Evolutionary conservation across 1,139 yeast species (phyloP).

Genomic region (Yamadazyma diddensiae): DNA sequence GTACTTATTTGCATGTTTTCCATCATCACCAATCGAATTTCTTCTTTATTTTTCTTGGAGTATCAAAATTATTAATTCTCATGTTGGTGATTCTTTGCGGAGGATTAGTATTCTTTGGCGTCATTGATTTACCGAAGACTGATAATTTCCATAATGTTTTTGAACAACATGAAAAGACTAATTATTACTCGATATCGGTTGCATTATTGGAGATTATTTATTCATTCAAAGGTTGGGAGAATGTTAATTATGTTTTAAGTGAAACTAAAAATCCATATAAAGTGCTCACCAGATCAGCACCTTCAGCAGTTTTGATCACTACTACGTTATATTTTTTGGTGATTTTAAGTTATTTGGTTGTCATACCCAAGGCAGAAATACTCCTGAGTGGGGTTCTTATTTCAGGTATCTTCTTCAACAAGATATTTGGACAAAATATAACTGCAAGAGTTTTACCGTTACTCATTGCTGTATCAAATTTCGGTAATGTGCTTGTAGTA

Average conservation of each 20-base stretch:
- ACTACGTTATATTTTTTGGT: slow-evolving; percentile 66
- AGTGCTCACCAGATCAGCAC: slow-evolving; percentile 70
- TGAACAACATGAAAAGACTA: slow-evolving; percentile 16
- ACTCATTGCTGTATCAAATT: slow-evolving; percentile 71
- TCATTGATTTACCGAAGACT: slow-evolving; percentile 24
- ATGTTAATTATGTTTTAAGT: slow-evolving; percentile 42
- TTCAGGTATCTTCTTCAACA: slow-evolving; percentile 72
- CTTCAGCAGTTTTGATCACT: slow-evolving; percentile 58
- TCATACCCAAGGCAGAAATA: slow-evolving; percentile 64
- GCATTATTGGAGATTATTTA: slow-evolving; percentile 40
- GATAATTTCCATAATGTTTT: slow-evolving; percentile 27
- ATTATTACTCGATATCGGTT: slow-evolving; percentile 36
- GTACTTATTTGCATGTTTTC: slow-evolving; percentile 36
- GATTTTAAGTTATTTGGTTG: slow-evolving; percentile 70
- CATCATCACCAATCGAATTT: slow-evolving; percentile 42
- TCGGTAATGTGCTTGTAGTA: slow-evolving; percentile 78
- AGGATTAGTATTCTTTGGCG: slow-evolving; percentile 22
- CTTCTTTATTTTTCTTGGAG: slow-evolving; percentile 43
- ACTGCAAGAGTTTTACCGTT: slow-evolving; percentile 62
- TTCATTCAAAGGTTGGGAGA: slow-evolving; percentile 33
- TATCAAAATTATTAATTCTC: slow-evolving; percentile 39
- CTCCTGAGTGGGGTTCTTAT: slow-evolving; percentile 63
- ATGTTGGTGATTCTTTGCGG: slow-evolving; percentile 41
- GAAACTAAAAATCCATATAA: slow-evolving; percentile 56
- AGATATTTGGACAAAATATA: slow-evolving; percentile 68